Evolutionary conservation across 1,139 yeast species (phyloP), one percentile per base, ranked within the genome.

Genomic region (Kurtzmaniella quercitrusa): DNA sequence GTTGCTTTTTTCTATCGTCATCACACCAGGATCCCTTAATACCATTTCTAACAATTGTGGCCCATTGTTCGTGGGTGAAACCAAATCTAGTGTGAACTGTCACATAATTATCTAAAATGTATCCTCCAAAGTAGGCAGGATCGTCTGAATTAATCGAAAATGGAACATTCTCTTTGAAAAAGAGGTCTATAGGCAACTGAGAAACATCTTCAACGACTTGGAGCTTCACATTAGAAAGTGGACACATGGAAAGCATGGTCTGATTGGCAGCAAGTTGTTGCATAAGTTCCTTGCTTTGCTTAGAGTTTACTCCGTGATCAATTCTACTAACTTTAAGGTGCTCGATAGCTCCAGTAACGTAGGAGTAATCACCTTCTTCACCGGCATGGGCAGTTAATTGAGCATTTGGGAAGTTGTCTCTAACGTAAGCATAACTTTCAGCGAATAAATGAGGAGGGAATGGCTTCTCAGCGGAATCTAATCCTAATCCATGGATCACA

Each of bases 81-180:
- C 80, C 79, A 59, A 84, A 84, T 49, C 78, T 72, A 42, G 76
- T 68, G 50, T 84, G 86, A 21, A 85, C 86, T 33, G 74, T 76
- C 23, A 74, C 56, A 61, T 84, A 86, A 59, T 86, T 86, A 54
- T 86, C 93, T 50, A 86, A 65, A 47, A 85, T 80, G 61, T 85
- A 85, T 9, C 89, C 93, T 40, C 93, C 94, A 56, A 86, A 86
- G 60, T 86, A 86, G 2, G 94, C 93, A 28, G 95, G 95, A 59
- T 86, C 95, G 59, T 86, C 94, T 1, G 89, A 82, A 59, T 86
- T 86, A 55, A 86, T 71, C 36, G 88, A 81, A 59, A 86, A 84
- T 26, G 85, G 82, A n/a, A 85, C 83, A 46, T 76, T 71, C 34
- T 68, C 67, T 6, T 82, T 84, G 40, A 86, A 61, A 50, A 83